Conservation (phyloP, 352 stramenopile genomes). For the Globisporangium solare region DNA sequence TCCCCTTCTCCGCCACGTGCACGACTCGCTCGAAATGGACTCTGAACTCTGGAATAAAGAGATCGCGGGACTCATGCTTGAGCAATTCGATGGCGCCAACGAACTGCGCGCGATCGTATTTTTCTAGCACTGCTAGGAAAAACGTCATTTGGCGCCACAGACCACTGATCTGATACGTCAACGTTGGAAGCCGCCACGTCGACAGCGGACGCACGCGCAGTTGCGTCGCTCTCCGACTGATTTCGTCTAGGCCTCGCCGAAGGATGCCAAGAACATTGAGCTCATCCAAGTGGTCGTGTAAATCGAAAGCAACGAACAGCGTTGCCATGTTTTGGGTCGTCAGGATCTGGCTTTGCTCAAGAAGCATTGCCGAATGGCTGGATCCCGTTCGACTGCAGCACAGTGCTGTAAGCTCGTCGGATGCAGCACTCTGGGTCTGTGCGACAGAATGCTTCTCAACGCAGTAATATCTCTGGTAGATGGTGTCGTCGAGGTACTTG, state of each 20-base stretch:
- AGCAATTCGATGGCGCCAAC: neutral
- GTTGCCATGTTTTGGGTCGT: constrained; percentile 21
- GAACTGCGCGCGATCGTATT: constrained; percentile 4
- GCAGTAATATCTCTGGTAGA: constrained; percentile 18
- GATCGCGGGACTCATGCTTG: constrained; percentile 1
- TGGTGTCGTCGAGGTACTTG: constrained; percentile 7
- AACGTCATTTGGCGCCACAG: constrained; percentile 20
- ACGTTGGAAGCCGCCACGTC: neutral
- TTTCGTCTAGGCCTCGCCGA: neutral
- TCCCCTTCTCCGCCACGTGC: neutral
- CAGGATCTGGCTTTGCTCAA: constrained; percentile 21
- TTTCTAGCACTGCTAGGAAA: constrained; percentile 20
- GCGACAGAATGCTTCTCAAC: neutral
- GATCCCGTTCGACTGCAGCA: neutral
- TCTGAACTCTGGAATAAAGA: neutral
- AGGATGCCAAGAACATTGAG: constrained; percentile 15
- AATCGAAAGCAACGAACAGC: constrained; percentile 11
- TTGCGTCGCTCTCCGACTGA: neutral
- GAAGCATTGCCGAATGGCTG: constrained; percentile 12
- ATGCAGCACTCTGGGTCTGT: no score
- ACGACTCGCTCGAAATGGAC: no score
- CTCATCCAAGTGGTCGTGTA: constrained; percentile 1
- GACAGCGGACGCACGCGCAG: no score
- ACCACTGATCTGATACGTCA: neutral
- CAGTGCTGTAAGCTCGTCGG: no score